Evolutionary conservation across 164 flowering plant species (phyloP), one percentile per base, ranked within the genome.

Genomic region (Magnolia changhungtana): DNA sequence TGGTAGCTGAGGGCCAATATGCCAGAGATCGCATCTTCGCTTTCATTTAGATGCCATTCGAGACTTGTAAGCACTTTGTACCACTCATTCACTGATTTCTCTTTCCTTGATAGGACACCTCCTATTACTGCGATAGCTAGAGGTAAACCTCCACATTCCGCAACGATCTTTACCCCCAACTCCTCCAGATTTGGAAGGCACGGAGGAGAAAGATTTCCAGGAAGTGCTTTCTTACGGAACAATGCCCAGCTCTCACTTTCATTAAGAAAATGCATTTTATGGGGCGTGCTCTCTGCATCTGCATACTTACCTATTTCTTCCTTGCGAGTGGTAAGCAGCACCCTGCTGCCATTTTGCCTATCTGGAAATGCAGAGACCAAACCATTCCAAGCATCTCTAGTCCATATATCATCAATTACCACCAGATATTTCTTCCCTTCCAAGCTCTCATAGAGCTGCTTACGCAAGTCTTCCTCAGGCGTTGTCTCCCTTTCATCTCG

Each of bases 341-440:
- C 71, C 78, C 78, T 81, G 70, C 88, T 85, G 18, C 82, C 74
- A 4, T 59, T 81, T 0, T 64, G 55, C 27, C 27, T 50, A 31
- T 78, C 71, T 1, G 83, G 88, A 11, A 87, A 84, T 10, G 82
- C 83, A 16, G 19, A 20, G 68, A 75, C 71, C n/a, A 82, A 21
- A 51, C 67, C 69, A 24, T 76, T 72, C 85, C 87, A 87, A 2
- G 76, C 80, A 1, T 76, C 76, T 3, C 2, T 59, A 0, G 29
- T 21, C 87, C 86, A 86, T 8, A 86, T 70, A 75, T 87, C 88
- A 76, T 87, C 89, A 37, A 87, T 18, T 1, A 87, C 82, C 5
- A 84, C 69, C 10, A 83, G 50, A 24, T 78, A 85, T 18, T 72
- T 77, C 11, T 14, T 50, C 0, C 52, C 20, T 18, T 59, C 8